Percentiles rank a stretch among this genome's conserved stretches.
phyloP scores from a whole-genome alignment of 768 basidiomycete species.

The Boletus subparvulus region DNA sequence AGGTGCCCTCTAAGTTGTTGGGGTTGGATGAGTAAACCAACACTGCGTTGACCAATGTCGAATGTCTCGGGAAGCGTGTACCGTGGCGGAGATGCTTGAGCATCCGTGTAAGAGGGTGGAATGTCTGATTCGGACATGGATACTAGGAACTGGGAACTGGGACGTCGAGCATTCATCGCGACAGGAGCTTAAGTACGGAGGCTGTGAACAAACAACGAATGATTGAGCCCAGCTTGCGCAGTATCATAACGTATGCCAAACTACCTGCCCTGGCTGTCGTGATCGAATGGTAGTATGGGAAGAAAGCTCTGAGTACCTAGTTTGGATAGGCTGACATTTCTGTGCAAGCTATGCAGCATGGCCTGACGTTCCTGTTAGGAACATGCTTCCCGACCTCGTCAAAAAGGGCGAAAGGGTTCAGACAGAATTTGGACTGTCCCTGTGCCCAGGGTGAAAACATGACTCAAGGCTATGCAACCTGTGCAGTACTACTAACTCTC shows the following conservation, averaged over 20 bases:
- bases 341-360: neutral
- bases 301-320: too few relatives aligned
- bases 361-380: neutral
- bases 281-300: too few relatives aligned
- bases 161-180: neutral
- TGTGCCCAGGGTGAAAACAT: too few relatives aligned
- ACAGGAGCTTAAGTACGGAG: neutral
- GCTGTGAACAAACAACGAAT: too few relatives aligned
- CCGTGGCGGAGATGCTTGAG: neutral
- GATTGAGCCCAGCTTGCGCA: neutral
- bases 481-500: too few relatives aligned
- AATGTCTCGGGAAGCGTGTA: constrained; percentile 20
- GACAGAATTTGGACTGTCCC: neutral
- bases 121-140: constrained; percentile 4
- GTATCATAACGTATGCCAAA: neutral
- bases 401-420: neutral
- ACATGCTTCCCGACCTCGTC: neutral
- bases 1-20: constrained; percentile 34
- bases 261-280: neutral
- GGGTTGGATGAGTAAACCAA: constrained; percentile 18
- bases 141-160: neutral
- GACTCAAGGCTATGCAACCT: too few relatives aligned
- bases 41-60: constrained; percentile 3
- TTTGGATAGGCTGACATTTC: neutral
- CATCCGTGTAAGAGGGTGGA: neutral